These are phyloP conservation scores for Artemisia tridentata DNA, from an alignment of 129 eudicot species.

Conservation along the genomic window DNA sequence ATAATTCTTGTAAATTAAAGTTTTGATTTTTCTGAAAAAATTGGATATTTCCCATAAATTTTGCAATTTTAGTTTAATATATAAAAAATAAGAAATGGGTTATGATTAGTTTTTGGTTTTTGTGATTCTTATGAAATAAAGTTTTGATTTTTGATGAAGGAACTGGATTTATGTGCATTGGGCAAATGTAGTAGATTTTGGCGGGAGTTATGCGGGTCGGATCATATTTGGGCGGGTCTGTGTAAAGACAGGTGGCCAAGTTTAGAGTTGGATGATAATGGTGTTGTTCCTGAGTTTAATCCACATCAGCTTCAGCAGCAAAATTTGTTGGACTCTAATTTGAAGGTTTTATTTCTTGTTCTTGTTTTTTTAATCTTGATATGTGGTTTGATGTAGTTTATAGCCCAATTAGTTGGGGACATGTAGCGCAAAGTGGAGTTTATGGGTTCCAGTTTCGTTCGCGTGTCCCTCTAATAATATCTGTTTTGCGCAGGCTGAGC, in stretches of 20 bases:
- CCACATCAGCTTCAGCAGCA: constrained; percentile 39
- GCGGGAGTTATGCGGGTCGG: constrained; percentile 85
- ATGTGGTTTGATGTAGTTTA: too few relatives aligned
- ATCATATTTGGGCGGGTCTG: constrained; percentile 76
- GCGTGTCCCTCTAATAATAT: too few relatives aligned
- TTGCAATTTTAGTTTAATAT: too few relatives aligned
- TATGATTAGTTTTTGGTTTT: neutral
- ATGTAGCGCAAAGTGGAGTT: too few relatives aligned
- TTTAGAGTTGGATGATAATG: constrained; percentile 30
- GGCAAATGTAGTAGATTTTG: constrained; percentile 79
- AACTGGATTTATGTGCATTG: constrained; percentile 70
- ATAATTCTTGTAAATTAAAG: too few relatives aligned
- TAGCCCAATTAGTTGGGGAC: too few relatives aligned
- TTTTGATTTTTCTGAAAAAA: too few relatives aligned
- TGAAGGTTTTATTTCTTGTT: constrained; percentile 29
- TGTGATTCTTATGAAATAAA: neutral
- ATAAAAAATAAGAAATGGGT: too few relatives aligned
- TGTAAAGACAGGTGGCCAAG: constrained; percentile 76
- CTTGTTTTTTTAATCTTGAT: neutral
- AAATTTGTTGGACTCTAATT: constrained; percentile 38
- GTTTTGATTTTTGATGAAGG: constrained; percentile 45
- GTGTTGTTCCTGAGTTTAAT: constrained; percentile 36
- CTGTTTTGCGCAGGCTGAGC: constrained; percentile 49
- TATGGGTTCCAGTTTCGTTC: too few relatives aligned
- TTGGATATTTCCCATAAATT: too few relatives aligned